Evolutionary conservation across 2,329 filamentous ascomycete genomes (phyloP), one percentile per base, ranked within the genome.

Genomic region (Fusarium tuaranense): DNA sequence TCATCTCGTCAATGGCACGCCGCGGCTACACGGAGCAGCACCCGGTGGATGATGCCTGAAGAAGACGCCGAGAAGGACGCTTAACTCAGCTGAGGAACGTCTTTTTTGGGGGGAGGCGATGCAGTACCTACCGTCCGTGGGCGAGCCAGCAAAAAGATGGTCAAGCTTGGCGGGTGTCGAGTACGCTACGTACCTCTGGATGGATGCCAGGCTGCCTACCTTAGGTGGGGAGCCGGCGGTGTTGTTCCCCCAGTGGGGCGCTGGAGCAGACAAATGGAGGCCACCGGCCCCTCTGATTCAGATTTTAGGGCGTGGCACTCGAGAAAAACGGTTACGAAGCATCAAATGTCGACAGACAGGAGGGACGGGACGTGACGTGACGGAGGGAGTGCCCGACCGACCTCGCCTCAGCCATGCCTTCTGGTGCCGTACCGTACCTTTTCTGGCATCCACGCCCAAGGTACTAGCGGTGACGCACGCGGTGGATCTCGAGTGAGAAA

Each of bases 41-140:
- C 59, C 73, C 69, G 65, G 70, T 72, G 67, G 69, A 67, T 71
- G 65, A 74, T 74, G 67, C 73, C 61, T 70, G 67, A 76, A 66
- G 66, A 70, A 70, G 68, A 61, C 69, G 71, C 64, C 64, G 66
- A 73, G 53, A 63, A 68, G 16, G 69, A 75, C 76, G 76, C 76
- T 76, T 78, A 69, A 76, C 76, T 77, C 68, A 78, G 76, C 73
- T 74, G 70, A 78, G 76, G 63, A 78, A 71, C 70, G 60, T 68
- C 65, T 58, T 69, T 62, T 46, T 67, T 74, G 57, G 63, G 51
- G 55, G 48, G 65, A 67, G 63, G 69, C 62, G 67, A 71, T 61
- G 61, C 71, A 65, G 63, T 44, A 67, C 63, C 62, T 58, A 70
- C 46, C 46, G 46, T 53, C 46, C 46, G 46, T 53, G 63, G 64